Base-by-base conservation (phyloP, 306 rosid species). In the Abrus pulchellus region DNA sequence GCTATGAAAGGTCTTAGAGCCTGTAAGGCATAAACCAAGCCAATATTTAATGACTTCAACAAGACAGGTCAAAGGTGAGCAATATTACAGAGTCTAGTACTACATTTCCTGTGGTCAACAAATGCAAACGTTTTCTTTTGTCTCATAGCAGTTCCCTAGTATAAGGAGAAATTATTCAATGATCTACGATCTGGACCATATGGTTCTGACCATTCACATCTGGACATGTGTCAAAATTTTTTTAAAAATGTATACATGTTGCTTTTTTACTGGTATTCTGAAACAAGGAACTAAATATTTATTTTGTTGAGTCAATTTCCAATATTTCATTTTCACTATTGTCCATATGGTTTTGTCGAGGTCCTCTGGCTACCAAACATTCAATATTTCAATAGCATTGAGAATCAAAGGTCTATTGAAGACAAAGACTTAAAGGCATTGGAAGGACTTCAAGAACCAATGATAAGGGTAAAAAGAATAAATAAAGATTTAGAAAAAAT, bases 1-100 rank as follows among this genome's bases (percentile, higher is more conserved):
- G 92, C 81, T 62, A 90, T 77, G 82, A 85, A 93, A 80, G 99
- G 97, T 87, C 97, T 94, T 27, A n/a, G 72, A 57, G 97, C 97
- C 99, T 94, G 92, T 53, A 76, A 64, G 52, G 50, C 1, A 82
- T 48, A 68, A 79, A 81, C 61, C 75, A 53, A 70, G 29, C 77
- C 60, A 61, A 70, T 4, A 32, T 71, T 61, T 73, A 69, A 52
- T 59, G 11, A 47, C 27, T 65, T 66, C 54, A 10, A 79, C 49
- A 45, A 49, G 68, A 36, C 32, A n/a, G 30, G 57, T 47, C 66
- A 62, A 57, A 67, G 9, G 48, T 65, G 64, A 75, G 55, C 68
- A 49, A 27, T 50, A 48, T n/a, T 53, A 36, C 52, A 45, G 13
- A 61, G 34, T 69, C 68, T 61, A 69, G 54, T 30, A 76, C 57